Evolutionary conservation across 2,329 filamentous ascomycete species (phyloP).

Genomic region (Thielaviopsis punctulata): DNA sequence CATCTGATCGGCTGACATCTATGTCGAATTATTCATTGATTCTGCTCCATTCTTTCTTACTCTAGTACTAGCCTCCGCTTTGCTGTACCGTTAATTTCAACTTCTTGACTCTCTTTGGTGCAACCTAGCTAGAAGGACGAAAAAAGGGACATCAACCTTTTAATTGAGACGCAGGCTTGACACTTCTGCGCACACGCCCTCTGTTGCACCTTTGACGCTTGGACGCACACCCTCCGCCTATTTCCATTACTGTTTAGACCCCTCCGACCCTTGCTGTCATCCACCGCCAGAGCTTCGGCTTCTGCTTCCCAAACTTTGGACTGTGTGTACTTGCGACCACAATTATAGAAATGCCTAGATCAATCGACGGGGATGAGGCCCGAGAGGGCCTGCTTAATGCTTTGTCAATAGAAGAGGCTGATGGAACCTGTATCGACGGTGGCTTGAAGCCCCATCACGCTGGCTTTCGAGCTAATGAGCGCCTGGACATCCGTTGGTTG

Average conservation of each 20-base stretch:
- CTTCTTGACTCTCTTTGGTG: not conserved
- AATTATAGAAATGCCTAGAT: not conserved
- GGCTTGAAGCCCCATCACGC: not conserved
- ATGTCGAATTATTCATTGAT: not conserved
- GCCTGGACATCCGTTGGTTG: not conserved
- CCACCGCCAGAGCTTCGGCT: not conserved
- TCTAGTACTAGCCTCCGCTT: no score
- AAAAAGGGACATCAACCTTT: not conserved
- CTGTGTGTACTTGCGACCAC: not conserved
- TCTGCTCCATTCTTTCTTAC: not conserved
- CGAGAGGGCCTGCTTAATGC: not conserved
- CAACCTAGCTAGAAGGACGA: not conserved
- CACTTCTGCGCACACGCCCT: not conserved
- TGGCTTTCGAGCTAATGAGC: not conserved
- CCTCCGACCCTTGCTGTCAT: not conserved
- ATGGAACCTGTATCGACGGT: not conserved
- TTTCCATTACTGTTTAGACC: not conserved
- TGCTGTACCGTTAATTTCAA: no score
- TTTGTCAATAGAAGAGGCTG: not conserved
- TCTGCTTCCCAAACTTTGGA: not conserved
- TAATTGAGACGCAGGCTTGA: not conserved
- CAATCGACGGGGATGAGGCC: constrained; percentile 5
- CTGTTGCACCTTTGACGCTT: not conserved
- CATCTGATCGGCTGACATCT: no score
- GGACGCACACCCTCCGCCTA: not conserved